Conservation (phyloP, 257 asterid species). For the Solanum habrochaites region DNA sequence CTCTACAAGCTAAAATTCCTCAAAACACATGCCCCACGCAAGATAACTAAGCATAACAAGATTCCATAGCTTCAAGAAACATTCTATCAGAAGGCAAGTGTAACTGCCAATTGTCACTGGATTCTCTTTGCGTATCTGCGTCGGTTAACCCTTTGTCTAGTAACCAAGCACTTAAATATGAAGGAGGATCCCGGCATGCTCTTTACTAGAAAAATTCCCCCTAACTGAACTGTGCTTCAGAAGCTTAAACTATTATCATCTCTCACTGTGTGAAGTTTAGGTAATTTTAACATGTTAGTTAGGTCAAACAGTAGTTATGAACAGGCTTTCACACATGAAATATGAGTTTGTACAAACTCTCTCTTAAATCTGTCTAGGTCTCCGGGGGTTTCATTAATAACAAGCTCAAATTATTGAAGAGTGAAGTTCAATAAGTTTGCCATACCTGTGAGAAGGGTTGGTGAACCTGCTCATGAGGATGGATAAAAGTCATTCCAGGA, state of each 20-base stretch:
- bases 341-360: background rate
- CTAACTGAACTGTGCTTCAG: background rate
- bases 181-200: background rate
- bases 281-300: background rate
- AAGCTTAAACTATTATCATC: background rate
- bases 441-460: conserved; percentile 82
- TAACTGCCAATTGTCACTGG: background rate
- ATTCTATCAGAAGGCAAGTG: background rate
- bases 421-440: background rate
- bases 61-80: background rate
- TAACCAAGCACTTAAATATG: background rate
- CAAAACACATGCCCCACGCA: background rate
- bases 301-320: background rate
- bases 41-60: background rate
- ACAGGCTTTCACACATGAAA: background rate
- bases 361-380: background rate
- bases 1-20: background rate
- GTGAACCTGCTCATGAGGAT: conserved; percentile 75
- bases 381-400: background rate
- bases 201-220: background rate
- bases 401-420: background rate
- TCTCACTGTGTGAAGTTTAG: background rate
- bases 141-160: background rate
- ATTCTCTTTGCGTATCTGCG: background rate
- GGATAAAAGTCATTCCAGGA: conserved; percentile 71